phyloP scores from a whole-genome alignment of 805 yeast genomes.

The Candida gorgasii region DNA sequence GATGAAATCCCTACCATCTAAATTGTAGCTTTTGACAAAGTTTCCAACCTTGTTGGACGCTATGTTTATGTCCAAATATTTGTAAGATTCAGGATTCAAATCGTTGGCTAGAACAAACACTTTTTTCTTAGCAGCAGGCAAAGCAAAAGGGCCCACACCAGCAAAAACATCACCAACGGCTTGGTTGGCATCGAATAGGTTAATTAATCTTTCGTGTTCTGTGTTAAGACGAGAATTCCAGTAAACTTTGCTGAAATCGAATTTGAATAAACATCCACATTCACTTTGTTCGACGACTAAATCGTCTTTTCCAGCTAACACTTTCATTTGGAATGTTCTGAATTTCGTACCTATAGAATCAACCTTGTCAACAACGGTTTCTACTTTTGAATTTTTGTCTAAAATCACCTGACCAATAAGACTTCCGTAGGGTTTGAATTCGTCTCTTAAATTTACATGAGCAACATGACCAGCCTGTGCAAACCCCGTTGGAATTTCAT shows the following conservation, averaged over 20 bases:
- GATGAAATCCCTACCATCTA: constrained; percentile 85
- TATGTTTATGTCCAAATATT: constrained; percentile 67
- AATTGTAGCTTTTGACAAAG: constrained; percentile 63
- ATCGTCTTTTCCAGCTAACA: constrained; percentile 81
- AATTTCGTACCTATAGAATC: constrained; percentile 84
- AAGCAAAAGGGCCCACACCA: constrained; percentile 97
- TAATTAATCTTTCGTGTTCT: constrained; percentile 84
- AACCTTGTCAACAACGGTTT: constrained; percentile 89
- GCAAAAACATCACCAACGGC: constrained; percentile 95
- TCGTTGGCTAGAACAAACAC: constrained; percentile 89
- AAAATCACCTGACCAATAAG: constrained; percentile 87
- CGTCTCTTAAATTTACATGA: constrained; percentile 81
- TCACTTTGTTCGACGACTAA: constrained; percentile 84
- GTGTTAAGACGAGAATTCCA: constrained; percentile 96
- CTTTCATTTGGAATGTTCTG: constrained; percentile 91
- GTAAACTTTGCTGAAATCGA: constrained; percentile 91
- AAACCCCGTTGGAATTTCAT: constrained; percentile 85
- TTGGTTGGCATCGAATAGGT: constrained; percentile 59
- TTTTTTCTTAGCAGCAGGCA: constrained; percentile 88
- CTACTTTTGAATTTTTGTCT: constrained; percentile 80
- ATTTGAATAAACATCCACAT: constrained; percentile 78
- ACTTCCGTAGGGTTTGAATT: constrained; percentile 76
- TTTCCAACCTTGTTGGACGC: constrained; percentile 57
- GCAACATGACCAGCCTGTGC: constrained; percentile 96
- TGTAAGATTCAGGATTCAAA: constrained; percentile 82